Percentiles rank a stretch among this genome's conserved stretches.
Conservation (phyloP, 805 yeast genomes). For the Nakazawaea sp. region DNA sequence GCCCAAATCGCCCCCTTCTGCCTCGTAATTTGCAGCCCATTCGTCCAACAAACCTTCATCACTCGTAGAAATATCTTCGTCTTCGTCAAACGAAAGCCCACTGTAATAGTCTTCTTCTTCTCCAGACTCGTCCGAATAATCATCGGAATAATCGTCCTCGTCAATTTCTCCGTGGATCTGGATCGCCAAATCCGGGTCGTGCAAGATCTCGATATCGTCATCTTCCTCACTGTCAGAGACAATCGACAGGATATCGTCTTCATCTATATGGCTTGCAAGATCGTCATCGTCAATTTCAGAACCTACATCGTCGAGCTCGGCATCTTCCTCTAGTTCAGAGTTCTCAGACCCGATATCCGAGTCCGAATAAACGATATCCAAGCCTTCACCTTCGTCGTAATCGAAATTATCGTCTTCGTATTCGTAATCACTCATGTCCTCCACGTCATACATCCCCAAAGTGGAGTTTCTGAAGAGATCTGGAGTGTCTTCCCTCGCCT, state of each 20-base stretch:
- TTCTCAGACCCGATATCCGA: constrained; percentile 24
- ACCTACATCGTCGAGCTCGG: constrained; percentile 15
- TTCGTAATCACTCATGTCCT: constrained; percentile 59
- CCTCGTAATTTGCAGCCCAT: constrained; percentile 17
- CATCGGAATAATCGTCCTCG: constrained; percentile 11
- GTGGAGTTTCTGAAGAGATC: constrained; percentile 85
- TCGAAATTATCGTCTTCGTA: constrained; percentile 37
- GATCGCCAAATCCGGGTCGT: constrained; percentile 8
- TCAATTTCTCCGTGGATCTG: constrained; percentile 19
- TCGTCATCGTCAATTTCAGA: constrained; percentile 14
- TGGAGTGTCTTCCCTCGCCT: constrained; percentile 63
- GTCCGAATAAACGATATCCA: constrained; percentile 26
- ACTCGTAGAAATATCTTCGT: constrained; percentile 18
- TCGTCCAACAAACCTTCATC: constrained; percentile 16
- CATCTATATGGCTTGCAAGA: constrained; percentile 8
- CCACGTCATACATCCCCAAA: constrained; percentile 88
- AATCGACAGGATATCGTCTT: constrained; percentile 15
- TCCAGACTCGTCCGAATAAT: constrained; percentile 10
- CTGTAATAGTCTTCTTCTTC: constrained; percentile 16
- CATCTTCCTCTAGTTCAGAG: too few species aligned
- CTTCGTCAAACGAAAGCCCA: constrained; percentile 16
- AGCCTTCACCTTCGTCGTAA: constrained; percentile 14
- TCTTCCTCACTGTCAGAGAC: constrained; percentile 7
- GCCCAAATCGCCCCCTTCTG: constrained; percentile 22
- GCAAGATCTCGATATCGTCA: constrained; percentile 14